Base-by-base conservation (phyloP, 1,139 yeast species). In the Debaryomyces robertsiae region DNA sequence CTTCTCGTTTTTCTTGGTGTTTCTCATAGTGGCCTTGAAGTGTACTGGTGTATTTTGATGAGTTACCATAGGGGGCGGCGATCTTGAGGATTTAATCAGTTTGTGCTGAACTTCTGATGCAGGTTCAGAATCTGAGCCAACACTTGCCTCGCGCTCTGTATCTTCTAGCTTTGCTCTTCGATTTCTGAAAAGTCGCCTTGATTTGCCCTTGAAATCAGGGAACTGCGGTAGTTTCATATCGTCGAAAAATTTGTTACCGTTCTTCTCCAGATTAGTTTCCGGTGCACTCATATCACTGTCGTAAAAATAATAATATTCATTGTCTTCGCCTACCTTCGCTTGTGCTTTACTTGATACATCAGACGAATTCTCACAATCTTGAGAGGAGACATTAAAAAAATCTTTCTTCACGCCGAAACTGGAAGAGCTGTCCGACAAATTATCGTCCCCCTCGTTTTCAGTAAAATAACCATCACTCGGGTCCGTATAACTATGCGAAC, bases 21-120 rank as follows among this genome's bases (percentile, higher is more conserved):
- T 73, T 39, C 95, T 69, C 82, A 88, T 77, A 2, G 95, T 85
- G 1, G 86, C 78, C 48, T 73, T 75, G 46, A 82, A 69, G 38
- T 74, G 76, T 3, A 79, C 74, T 1, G 66, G 60, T 36, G 56
- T 61, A 5, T 45, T 51, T 27, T 46, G 58, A 38, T 49, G 60
- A 9, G 45, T 42, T 11, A 57, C 45, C 3, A 44, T 29, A 11
- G 58, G 55, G 9, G 54, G 46, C 9, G 55, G 46, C 6, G 50
- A 37, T 14, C 50, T 38, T 22, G 52, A 42, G 9, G 54, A 43
- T 3, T 39, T 33, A 10, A 29, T 4, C 11, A 25, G 13, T 10
- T 33, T 11, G 4, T 33, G 24, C 14, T 5, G 14, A n/a, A 16
- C 15, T 16, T 33, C 36, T 10, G 29, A 10, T 11, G 5, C 36